These are phyloP conservation scores for Phytophthora crassamura DNA, from an alignment of 352 stramenopile genomes.

Conservation along the genomic window DNA sequence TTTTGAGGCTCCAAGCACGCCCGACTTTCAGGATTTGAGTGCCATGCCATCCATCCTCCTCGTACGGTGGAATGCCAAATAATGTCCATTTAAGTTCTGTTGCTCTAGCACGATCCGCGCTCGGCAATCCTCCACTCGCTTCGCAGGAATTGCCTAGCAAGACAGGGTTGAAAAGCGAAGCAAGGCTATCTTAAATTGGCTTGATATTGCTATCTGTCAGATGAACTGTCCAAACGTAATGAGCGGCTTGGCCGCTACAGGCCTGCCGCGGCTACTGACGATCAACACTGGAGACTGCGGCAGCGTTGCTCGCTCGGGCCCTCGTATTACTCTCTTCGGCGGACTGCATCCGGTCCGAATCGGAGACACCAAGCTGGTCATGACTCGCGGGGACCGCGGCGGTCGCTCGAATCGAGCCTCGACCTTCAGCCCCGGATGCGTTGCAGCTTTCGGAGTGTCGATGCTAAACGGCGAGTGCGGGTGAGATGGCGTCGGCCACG, in stretches of 20 bases:
- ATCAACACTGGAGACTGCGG: constrained; percentile 11
- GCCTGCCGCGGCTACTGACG: too few species aligned
- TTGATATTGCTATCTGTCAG: background rate
- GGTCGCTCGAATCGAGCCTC: constrained; percentile 7
- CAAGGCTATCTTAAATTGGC: background rate
- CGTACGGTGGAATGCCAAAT: too few species aligned
- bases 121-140: too few species aligned
- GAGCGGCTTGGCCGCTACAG: too few species aligned
- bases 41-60: too few species aligned
- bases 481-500: constrained; percentile 29
- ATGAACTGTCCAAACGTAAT: constrained; percentile 5
- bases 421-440: constrained; percentile 2
- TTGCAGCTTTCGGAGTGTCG: constrained; percentile 6
- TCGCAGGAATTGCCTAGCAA: too few species aligned
- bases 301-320: constrained; percentile 10
- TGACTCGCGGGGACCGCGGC: constrained; percentile 30
- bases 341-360: constrained; percentile 37
- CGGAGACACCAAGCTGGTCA: constrained; percentile 38
- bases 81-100: too few species aligned
- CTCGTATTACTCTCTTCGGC: constrained; percentile 18
- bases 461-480: constrained; percentile 20
- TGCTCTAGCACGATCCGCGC: too few species aligned
- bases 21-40: too few species aligned
- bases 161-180: too few species aligned
- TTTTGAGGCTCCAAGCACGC: too few species aligned